A percentile compares a stretch with the other conserved stretches of the same genome.
Conservation (phyloP, 1,284 basidiomycete species). For the Sanghuangporus baumii region DNA sequence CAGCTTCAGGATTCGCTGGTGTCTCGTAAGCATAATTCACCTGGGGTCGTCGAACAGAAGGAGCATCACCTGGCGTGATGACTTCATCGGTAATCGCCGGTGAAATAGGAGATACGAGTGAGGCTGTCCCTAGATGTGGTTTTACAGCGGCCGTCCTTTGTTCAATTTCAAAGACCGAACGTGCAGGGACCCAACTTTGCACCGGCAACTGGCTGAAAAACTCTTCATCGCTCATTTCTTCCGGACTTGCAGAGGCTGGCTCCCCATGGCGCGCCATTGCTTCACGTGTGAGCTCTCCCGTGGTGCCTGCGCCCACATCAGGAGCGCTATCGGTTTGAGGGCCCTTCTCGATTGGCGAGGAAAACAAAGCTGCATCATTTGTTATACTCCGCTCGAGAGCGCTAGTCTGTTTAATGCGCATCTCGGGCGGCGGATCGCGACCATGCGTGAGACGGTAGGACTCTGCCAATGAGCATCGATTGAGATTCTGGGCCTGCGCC, state of each 20-base stretch:
- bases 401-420: constrained; percentile 7
- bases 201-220: background rate
- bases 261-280: background rate
- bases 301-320: background rate
- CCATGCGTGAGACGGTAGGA: constrained; percentile 8
- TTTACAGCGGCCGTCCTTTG: background rate
- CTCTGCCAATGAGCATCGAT: constrained; percentile 5
- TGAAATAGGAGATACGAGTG: constrained; percentile 7
- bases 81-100: constrained; percentile 5
- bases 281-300: background rate
- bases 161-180: background rate
- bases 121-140: background rate
- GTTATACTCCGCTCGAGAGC: constrained; percentile 7
- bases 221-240: constrained; percentile 8
- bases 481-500: constrained; percentile 6
- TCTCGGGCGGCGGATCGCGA: constrained; percentile 5
- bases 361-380: background rate
- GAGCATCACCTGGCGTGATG: background rate
- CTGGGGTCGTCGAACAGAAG: background rate
- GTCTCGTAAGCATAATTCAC: background rate
- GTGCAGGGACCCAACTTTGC: constrained; percentile 1
- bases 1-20: background rate
- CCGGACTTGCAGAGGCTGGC: background rate
- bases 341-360: background rate
- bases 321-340: background rate